phyloP scores from a whole-genome alignment of 345 rosid genomes.

The Melaleuca alternifolia region DNA sequence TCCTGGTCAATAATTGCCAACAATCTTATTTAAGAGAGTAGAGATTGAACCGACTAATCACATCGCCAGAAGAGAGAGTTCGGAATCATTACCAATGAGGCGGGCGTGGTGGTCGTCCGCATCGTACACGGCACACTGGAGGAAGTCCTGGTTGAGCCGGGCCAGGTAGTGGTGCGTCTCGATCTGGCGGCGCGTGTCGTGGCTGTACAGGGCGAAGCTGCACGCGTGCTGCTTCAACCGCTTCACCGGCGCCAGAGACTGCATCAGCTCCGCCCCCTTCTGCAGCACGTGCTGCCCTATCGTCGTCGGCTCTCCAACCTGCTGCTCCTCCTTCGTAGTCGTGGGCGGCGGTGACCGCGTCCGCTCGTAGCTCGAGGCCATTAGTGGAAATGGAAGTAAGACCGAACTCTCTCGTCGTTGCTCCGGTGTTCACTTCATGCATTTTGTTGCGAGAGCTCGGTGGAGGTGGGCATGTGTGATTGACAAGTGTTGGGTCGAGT shows the following conservation, averaged over 20 bases:
- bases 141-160: conserved; percentile 60
- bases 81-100: conserved; percentile 43
- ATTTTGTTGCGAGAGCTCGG: neutral
- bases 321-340: neutral
- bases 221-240: conserved; percentile 55
- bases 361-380: conserved; percentile 21
- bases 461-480: neutral
- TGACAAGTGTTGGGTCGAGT: neutral
- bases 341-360: conserved; percentile 3
- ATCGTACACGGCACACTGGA: conserved; percentile 63
- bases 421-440: neutral
- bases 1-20: neutral
- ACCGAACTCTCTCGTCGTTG: neutral
- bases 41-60: neutral
- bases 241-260: conserved; percentile 47
- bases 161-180: conserved; percentile 55
- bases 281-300: conserved; percentile 31
- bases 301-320: neutral
- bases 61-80: neutral
- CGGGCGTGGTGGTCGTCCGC: conserved; percentile 32
- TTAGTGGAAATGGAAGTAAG: neutral
- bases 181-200: conserved; percentile 58
- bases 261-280: conserved; percentile 53
- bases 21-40: neutral
- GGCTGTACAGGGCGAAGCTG: conserved; percentile 63